Evolutionary conservation across 164 flowering plant species (phyloP).

Genomic region (Pachysandra terminalis): DNA sequence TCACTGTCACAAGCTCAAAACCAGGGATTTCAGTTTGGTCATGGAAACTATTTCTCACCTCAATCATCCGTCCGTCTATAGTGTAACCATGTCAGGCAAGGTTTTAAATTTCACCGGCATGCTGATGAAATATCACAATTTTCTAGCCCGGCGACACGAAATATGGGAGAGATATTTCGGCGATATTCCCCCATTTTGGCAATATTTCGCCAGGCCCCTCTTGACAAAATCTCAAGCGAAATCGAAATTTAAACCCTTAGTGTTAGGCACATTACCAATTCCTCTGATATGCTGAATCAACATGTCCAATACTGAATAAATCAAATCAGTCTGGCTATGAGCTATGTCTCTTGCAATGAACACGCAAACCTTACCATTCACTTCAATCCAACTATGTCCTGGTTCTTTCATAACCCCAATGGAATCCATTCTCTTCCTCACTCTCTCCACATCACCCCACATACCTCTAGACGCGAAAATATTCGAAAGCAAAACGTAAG

Average conservation of each 20-base stretch:
- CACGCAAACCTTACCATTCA: not conserved
- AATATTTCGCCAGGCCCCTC: too few relatives aligned
- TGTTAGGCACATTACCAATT: constrained; percentile 34
- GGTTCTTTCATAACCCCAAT: constrained; percentile 40
- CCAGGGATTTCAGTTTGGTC: not conserved
- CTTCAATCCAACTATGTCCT: constrained; percentile 51
- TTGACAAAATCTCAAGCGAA: too few relatives aligned
- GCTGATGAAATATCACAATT: too few relatives aligned
- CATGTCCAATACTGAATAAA: constrained; percentile 29
- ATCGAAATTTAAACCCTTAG: too few relatives aligned
- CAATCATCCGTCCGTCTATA: constrained; percentile 28
- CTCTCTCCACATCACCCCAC: constrained; percentile 44
- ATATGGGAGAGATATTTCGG: too few relatives aligned
- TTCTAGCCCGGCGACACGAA: too few relatives aligned
- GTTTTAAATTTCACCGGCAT: too few relatives aligned
- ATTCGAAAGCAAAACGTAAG: constrained; percentile 43
- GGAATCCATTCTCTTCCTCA: constrained; percentile 41
- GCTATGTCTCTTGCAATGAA: not conserved
- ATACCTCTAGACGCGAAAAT: constrained; percentile 38
- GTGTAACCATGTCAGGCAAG: too few relatives aligned
- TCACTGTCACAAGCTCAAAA: not conserved
- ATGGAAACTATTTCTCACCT: not conserved
- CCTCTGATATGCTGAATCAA: constrained; percentile 41
- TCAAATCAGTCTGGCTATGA: constrained; percentile 27
- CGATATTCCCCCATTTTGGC: too few relatives aligned